A percentile compares a stretch with the other conserved stretches of the same genome.
Conservation (phyloP, 305 asterid genomes). For the Plantago coronopus region DNA sequence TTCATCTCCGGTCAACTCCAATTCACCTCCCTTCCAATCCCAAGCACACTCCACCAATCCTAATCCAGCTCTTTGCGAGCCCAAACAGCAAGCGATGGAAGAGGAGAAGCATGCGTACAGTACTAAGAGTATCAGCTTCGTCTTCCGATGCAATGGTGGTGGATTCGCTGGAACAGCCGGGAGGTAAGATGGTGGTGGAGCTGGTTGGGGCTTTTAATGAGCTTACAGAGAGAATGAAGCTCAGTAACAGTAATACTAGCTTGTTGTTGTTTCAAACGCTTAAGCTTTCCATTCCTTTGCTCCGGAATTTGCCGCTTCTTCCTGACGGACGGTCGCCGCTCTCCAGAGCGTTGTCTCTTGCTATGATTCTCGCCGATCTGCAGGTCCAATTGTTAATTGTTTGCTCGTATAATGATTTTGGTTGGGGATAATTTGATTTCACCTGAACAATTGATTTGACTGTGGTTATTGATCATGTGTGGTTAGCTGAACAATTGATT, state of each 20-base stretch:
- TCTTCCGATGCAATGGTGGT: constrained; percentile 14
- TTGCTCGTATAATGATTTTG: no score
- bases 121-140: constrained; percentile 16
- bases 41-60: neutral
- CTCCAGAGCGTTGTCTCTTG: constrained; percentile 69
- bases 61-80: neutral
- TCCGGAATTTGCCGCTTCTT: constrained; percentile 55
- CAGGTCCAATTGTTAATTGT: constrained; percentile 37
- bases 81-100: constrained; percentile 1
- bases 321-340: constrained; percentile 77
- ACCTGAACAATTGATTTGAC: no score
- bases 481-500: no score
- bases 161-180: constrained; percentile 57
- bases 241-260: constrained; percentile 25
- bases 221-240: constrained; percentile 67
- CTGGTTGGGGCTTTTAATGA: constrained; percentile 89
- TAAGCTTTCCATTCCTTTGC: constrained; percentile 74
- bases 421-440: no score
- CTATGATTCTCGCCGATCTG: constrained; percentile 77
- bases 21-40: neutral
- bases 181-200: constrained; percentile 90
- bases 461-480: no score
- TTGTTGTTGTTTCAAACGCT: constrained; percentile 70
- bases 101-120: neutral
- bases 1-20: neutral